phyloP scores from a whole-genome alignment of 306 rosid species.

The Prunus campanulata region DNA sequence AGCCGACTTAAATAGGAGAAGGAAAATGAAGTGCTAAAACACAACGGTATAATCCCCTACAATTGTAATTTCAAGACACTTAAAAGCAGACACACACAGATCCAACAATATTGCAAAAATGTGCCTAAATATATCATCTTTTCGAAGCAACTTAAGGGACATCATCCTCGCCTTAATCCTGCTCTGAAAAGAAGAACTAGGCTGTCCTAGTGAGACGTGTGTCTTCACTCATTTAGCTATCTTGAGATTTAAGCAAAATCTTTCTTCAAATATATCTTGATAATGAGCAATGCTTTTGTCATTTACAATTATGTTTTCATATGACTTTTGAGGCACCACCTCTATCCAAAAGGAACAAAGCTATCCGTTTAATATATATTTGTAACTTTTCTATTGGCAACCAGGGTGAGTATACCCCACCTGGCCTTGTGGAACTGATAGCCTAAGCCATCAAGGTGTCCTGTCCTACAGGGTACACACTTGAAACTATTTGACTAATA shows the following conservation, averaged over 20 bases:
- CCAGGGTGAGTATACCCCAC: neutral
- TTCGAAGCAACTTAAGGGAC: neutral
- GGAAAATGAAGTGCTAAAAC: slow-evolving; percentile 1
- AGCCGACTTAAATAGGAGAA: neutral
- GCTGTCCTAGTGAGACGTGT: neutral
- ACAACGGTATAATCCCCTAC: neutral
- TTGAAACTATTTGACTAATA: neutral
- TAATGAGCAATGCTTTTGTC: neutral
- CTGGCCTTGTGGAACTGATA: neutral
- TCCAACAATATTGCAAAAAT: neutral
- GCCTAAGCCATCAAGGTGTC: neutral
- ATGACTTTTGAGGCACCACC: neutral
- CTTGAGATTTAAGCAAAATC: neutral
- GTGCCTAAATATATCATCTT: neutral
- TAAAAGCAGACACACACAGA: neutral
- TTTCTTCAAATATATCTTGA: neutral
- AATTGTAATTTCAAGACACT: neutral
- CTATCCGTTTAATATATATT: neutral
- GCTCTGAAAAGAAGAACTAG: neutral
- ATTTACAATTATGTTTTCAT: neutral
- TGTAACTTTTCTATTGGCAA: neutral
- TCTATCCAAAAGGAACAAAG: neutral
- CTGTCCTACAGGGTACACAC: neutral
- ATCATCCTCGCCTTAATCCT: neutral
- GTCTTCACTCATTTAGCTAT: neutral